phyloP scores from a whole-genome alignment of 2,329 filamentous ascomycete genomes.

The Rachicladosporium sp. region DNA sequence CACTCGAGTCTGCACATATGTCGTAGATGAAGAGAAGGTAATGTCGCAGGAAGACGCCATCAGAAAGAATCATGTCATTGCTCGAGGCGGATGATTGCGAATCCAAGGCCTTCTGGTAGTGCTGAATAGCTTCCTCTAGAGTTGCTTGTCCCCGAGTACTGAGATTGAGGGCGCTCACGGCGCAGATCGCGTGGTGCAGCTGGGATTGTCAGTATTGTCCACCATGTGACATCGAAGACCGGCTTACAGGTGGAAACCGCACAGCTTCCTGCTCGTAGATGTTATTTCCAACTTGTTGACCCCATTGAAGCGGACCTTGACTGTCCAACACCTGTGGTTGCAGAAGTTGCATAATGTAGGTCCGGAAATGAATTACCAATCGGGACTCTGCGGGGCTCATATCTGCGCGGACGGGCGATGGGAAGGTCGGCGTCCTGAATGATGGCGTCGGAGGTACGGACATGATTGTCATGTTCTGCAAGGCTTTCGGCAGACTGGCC shows the following conservation, averaged over 20 bases:
- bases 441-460: constrained; percentile 8
- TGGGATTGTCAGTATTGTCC: constrained; percentile 14
- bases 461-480: constrained; percentile 14
- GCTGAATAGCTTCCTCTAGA: constrained; percentile 39
- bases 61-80: constrained; percentile 38
- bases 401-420: background rate
- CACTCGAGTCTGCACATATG: constrained; percentile 25
- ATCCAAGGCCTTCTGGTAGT: constrained; percentile 41
- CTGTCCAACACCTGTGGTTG: background rate
- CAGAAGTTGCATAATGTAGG: constrained; percentile 12
- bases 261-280: constrained; percentile 28
- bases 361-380: constrained; percentile 16
- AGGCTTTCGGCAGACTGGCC: constrained; percentile 11
- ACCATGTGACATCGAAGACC: constrained; percentile 10
- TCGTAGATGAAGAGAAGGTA: constrained; percentile 47
- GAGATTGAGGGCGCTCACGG: constrained; percentile 42
- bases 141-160: constrained; percentile 32
- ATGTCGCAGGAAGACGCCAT: constrained; percentile 45
- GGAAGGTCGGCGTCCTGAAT: background rate
- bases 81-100: constrained; percentile 33
- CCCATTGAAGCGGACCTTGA: background rate
- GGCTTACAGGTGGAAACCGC: constrained; percentile 39
- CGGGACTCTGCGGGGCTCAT: constrained; percentile 9
- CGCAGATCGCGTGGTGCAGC: constrained; percentile 47
- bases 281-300: constrained; percentile 3